Base-by-base conservation (phyloP, 768 basidiomycete genomes). In the Hericium rajendrae region DNA sequence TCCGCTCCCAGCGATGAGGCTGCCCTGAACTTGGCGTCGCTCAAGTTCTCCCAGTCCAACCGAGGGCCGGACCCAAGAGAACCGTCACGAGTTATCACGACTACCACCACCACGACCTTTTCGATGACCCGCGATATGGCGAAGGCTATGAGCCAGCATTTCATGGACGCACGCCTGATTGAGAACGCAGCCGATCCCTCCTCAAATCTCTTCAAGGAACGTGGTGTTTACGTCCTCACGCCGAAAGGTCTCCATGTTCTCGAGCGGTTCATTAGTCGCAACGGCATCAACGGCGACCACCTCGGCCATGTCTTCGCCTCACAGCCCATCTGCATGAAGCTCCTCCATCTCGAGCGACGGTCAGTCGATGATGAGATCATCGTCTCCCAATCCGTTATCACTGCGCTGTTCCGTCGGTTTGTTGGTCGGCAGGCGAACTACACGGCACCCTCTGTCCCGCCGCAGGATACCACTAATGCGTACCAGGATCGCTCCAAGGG, bases 51-150 rank as follows among this genome's bases (percentile, higher is more conserved):
- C 32, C 97, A 99, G 76, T 98, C 97, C 55, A 95, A 94, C 76
- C 91, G 97, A 69, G 89, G 93, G 65, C 90, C 94, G 68, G 97
- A 99, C 79, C 95, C 97, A 64, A 88, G 92, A 75, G 97, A 99
- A 73, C 93, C 94, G 66, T 85, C 91, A 72, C 88, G 97, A 68
- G 92, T 99, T 72, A 89, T 99, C 69, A 99, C 97, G 67, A 99
- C 97, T 0, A 99, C 97, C 0, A 99, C 97, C 6, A 98, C 97
- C 5, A 99, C 97, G 46, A 99, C 97, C 38, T 99, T 99, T 76
- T 93, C 93, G 60, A 98, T 99, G 97, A 92, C 93, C 64, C 88
- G 97, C 65, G 97, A 99, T 48, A 98, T 99, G 91, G 97, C 97
- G 61, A 98, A 97, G 75, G 93, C 92, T 38, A 98, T 99, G 87